Evolutionary conservation across 31 red algal species (phyloP).

Genomic region (Bonnemaisonia californica): DNA sequence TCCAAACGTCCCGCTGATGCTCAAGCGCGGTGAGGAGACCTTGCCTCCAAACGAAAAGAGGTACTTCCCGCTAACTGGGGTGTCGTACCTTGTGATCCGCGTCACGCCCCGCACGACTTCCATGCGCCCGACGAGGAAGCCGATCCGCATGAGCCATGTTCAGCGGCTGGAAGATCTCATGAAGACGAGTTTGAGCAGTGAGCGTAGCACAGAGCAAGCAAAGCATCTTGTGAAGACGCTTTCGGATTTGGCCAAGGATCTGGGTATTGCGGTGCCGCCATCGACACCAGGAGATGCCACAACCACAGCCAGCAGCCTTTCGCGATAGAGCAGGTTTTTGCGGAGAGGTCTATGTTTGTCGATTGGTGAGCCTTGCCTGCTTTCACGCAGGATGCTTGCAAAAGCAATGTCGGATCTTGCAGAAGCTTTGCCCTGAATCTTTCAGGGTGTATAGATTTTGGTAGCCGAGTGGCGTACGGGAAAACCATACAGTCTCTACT

Average conservation of each 20-base stretch:
- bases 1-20: slow-evolving; percentile 19
- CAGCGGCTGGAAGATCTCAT: slow-evolving; percentile 14
- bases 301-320: too few species aligned
- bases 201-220: neutral
- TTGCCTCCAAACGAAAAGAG: neutral
- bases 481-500: too few species aligned
- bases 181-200: neutral
- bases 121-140: neutral
- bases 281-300: too few species aligned
- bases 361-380: too few species aligned
- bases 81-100: slow-evolving; percentile 20
- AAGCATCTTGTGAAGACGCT: slow-evolving; percentile 5
- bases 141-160: slow-evolving; percentile 13
- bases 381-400: too few species aligned
- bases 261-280: too few species aligned
- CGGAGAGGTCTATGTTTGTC: too few species aligned
- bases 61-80: neutral
- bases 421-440: too few species aligned
- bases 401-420: too few species aligned
- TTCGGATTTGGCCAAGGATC: slow-evolving; percentile 11
- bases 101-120: slow-evolving; percentile 1
- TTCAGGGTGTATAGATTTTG: too few species aligned
- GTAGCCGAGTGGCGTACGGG: too few species aligned
- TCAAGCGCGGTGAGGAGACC: neutral
- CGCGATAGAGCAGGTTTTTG: too few species aligned